Base-by-base conservation (phyloP, 371 early-diverging fungal genomes). In the Synchytrium microbalum region DNA sequence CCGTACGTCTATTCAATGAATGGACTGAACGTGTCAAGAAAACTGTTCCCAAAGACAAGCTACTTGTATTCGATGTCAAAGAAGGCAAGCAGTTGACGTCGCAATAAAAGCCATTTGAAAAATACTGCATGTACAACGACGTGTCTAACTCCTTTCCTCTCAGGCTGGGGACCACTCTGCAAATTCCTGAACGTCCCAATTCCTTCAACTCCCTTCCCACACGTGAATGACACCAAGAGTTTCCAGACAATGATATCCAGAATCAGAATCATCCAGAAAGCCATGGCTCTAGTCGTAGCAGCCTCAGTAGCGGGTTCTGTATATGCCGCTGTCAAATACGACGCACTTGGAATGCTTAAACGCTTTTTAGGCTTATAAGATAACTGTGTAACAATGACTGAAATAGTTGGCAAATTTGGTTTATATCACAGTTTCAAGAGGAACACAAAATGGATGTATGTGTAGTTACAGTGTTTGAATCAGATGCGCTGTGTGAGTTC, bases 11-110 rank as follows among this genome's bases (percentile, higher is more conserved):
- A 26, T 56, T 26, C 56, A 56, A 24, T 24, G 24, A 56, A 13
- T 56, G 56, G 56, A 29, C 29, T 10, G 56, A 56, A 13, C 26
- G 24, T 13, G 56, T 56, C 5, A 56, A 56, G 56, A 56, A 56
- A 24, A 13, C 24, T 8, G 56, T 56, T 13, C 56, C 56, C 5
- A 26, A 24, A 24, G 56, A 56, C 24, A 5, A 24, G 5, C 29
- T 56, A 5, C 56, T 56, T 8, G 56, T 56, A 13, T 56, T 56
- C 56, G 29, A 56, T 8, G 56, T 56, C 24, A 56, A 56, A 24
- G 56, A 56, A 56, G 56, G 56, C 5, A 13, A 19, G 46, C 19
- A 38, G 19, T 5, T 19, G 46, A n/a, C n/a, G n/a, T n/a, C n/a
- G n/a, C n/a, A n/a, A n/a, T n/a, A n/a, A n/a, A n/a, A n/a, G n/a